phyloP scores from a whole-genome alignment of 768 basidiomycete species.

The Symmetrospora coprosmae region DNA sequence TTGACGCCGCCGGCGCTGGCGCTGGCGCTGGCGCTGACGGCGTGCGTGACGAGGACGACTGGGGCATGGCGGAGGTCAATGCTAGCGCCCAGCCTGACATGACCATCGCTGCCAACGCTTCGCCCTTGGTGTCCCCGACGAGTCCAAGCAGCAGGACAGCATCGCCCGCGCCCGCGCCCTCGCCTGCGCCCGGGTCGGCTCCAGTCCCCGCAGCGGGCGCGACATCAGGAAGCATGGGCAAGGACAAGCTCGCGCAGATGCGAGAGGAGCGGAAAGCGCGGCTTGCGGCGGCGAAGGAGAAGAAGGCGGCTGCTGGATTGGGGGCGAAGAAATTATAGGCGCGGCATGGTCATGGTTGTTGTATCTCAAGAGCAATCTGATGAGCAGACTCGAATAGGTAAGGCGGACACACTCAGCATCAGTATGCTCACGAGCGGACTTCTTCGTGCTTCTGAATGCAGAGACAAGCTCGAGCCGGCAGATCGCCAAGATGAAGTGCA shows the following conservation, averaged over 20 bases:
- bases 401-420: no score
- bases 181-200: neutral
- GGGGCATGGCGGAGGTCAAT: neutral
- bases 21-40: neutral
- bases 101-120: neutral
- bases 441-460: no score
- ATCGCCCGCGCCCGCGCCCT: no score
- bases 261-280: slow-evolving; percentile 20
- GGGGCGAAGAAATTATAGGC: slow-evolving; percentile 12
- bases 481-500: no score
- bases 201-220: neutral
- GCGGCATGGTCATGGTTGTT: neutral
- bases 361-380: neutral
- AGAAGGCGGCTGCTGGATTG: neutral
- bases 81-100: no score
- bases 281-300: slow-evolving; percentile 11
- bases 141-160: no score
- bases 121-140: neutral
- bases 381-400: neutral
- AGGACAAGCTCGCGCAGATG: slow-evolving; percentile 21
- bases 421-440: neutral
- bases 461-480: no score
- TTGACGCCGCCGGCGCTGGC: neutral
- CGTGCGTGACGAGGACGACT: neutral
- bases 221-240: neutral